Conservation (phyloP, 345 rosid genomes). For the Camelina laxa region DNA sequence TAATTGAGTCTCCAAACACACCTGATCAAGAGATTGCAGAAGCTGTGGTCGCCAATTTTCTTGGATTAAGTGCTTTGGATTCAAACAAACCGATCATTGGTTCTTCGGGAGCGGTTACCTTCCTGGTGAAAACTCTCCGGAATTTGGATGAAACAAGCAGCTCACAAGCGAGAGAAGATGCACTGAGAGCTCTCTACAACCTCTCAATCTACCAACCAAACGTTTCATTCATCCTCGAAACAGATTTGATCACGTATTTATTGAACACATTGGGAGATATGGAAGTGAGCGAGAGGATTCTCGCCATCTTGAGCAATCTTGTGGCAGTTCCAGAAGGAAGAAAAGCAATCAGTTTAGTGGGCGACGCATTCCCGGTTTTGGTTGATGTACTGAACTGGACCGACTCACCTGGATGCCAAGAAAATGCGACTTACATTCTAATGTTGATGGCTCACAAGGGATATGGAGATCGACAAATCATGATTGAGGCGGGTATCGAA, state of each 20-base stretch:
- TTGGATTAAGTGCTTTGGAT: slow-evolving; percentile 90
- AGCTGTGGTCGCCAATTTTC: slow-evolving; percentile 88
- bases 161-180: slow-evolving; percentile 84
- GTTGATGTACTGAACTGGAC: slow-evolving; percentile 94
- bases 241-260: slow-evolving; percentile 62
- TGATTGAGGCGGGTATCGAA: slow-evolving; percentile 89
- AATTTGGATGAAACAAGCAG: slow-evolving; percentile 49
- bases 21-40: slow-evolving; percentile 63
- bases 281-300: slow-evolving; percentile 87
- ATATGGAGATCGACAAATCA: slow-evolving; percentile 81
- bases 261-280: slow-evolving; percentile 77
- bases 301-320: slow-evolving; percentile 81
- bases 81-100: slow-evolving; percentile 90
- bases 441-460: slow-evolving; percentile 97
- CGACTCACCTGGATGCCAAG: slow-evolving; percentile 91
- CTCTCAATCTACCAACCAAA: slow-evolving; percentile 74
- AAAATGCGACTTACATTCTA: slow-evolving; percentile 77
- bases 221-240: slow-evolving; percentile 61
- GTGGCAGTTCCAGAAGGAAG: slow-evolving; percentile 85
- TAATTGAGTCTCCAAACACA: slow-evolving; percentile 64
- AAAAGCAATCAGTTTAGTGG: slow-evolving; percentile 61
- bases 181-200: slow-evolving; percentile 84
- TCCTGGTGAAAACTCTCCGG: slow-evolving; percentile 67
- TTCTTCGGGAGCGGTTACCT: slow-evolving; percentile 84
- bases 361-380: slow-evolving; percentile 70